Evolutionary conservation across 2,329 filamentous ascomycete genomes (phyloP), one percentile per base, ranked within the genome.

Genomic region (Trichothecium sympodiale): DNA sequence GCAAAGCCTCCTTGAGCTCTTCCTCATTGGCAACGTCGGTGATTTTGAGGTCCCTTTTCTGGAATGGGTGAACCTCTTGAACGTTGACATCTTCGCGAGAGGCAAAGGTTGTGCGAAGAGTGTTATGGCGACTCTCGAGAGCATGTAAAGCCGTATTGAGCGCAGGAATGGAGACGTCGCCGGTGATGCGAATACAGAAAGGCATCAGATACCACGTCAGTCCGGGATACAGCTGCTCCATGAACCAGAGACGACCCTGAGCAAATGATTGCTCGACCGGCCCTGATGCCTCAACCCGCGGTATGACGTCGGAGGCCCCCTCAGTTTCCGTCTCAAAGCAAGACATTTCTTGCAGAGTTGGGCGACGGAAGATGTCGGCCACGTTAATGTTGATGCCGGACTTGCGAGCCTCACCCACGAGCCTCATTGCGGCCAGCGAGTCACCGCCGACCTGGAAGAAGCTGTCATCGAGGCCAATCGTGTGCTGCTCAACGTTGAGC

Each of bases 361-460:
- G 34, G n/a, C 30, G 26, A 7, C 27, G 16, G 15, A 38, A 38
- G 16, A 38, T 17, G 17, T 38, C 31, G 20, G 18, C 25, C 14
- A 38, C 28, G 8, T 31, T 18, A 12, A 33, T 12, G 15, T 28
- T 17, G 16, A 34, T 16, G 3, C 29, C 28, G 4, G 70, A 43
- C 38, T 59, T 36, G 6, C 34, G 34, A 13, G 27, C 34, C 16
- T 29, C 34, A 20, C n/a, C 25, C 13, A 36, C 29, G 5, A 36
- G 14, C 16, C n/a, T 63, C 59, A 69, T 72, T 2, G 65, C 65
- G 1, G 55, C 42, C 1, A 69, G 54, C 1, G 65, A 69, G 44
- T 68, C 61, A 17, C 66, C 66, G 7, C 66, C 65, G 0, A 66
- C 54, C 1, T 54, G 53, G 53, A 69, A 67, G 47, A 70, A 69